Conservation (phyloP, 768 basidiomycete species). For the Multifurca ochricompacta region DNA sequence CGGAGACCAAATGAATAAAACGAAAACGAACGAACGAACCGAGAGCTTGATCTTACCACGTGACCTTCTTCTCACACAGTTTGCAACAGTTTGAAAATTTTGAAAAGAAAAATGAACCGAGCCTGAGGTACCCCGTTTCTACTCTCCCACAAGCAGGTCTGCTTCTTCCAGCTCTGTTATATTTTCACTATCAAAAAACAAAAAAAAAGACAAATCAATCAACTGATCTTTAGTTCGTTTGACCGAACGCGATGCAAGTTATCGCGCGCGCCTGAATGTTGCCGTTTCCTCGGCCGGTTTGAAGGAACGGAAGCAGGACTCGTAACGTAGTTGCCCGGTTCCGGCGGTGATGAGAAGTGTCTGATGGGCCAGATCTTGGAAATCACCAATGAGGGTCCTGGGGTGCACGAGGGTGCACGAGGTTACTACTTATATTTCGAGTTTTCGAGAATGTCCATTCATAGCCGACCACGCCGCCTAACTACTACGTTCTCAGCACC, state of each 20-base stretch:
- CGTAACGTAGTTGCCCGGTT: constrained; percentile 13
- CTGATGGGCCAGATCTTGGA: constrained; percentile 15
- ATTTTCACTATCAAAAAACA: too few species aligned
- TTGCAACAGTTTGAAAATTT: too few species aligned
- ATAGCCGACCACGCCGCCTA: constrained; percentile 2
- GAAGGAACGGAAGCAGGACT: constrained; percentile 13
- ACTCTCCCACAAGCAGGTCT: too few species aligned
- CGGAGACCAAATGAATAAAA: not conserved
- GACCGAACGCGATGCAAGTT: constrained; percentile 2
- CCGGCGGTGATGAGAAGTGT: constrained; percentile 17
- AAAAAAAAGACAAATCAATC: too few species aligned
- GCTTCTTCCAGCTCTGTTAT: too few species aligned
- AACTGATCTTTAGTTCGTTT: too few species aligned
- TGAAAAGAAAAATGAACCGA: too few species aligned
- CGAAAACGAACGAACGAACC: not conserved
- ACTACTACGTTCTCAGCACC: constrained; percentile 4
- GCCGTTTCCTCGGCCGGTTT: not conserved
- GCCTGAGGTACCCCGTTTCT: too few species aligned
- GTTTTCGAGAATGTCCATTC: constrained; percentile 1
- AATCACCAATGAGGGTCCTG: constrained; percentile 10
- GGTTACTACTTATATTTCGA: constrained; percentile 12
- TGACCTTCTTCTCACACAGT: not conserved
- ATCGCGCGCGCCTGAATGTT: not conserved
- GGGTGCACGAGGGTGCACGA: not conserved
- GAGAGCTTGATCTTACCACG: not conserved